These are phyloP conservation scores for Boletus fagicola DNA, from an alignment of 768 basidiomycete genomes.

Conservation along the genomic window DNA sequence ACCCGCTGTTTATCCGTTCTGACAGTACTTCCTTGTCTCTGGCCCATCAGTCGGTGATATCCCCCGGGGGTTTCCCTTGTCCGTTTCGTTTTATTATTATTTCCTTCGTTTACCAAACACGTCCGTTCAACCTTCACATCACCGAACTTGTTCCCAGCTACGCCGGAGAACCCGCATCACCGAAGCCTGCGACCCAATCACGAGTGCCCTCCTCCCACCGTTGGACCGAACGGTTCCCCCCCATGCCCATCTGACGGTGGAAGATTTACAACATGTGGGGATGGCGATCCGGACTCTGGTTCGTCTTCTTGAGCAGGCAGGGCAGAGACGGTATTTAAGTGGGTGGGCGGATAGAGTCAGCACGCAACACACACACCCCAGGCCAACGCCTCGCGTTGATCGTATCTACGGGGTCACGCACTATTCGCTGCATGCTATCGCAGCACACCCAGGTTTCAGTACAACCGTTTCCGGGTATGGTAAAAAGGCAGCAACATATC, in stretches of 20 bases:
- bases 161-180: constrained; percentile 19
- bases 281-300: constrained; percentile 6
- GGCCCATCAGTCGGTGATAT: constrained; percentile 8
- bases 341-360: not conserved
- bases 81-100: constrained; percentile 1
- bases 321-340: constrained; percentile 15
- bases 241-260: not conserved
- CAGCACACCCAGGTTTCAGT: not conserved
- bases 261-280: not conserved
- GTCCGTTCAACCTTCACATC: constrained; percentile 20
- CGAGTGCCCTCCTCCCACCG: not conserved
- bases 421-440: not conserved
- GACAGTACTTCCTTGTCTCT: not conserved
- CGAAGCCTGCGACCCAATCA: constrained; percentile 19
- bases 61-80: constrained; percentile 4
- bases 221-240: not conserved
- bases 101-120: constrained; percentile 11
- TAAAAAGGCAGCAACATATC: not conserved
- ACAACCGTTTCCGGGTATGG: constrained; percentile 4
- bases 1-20: not conserved
- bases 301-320: not conserved
- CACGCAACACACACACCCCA: not conserved
- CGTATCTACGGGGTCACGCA: not conserved
- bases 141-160: constrained; percentile 11
- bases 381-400: constrained; percentile 6